These are phyloP conservation scores for Haematococcus lacustris DNA, from an alignment of 139 green algal species.

Conservation along the genomic window DNA sequence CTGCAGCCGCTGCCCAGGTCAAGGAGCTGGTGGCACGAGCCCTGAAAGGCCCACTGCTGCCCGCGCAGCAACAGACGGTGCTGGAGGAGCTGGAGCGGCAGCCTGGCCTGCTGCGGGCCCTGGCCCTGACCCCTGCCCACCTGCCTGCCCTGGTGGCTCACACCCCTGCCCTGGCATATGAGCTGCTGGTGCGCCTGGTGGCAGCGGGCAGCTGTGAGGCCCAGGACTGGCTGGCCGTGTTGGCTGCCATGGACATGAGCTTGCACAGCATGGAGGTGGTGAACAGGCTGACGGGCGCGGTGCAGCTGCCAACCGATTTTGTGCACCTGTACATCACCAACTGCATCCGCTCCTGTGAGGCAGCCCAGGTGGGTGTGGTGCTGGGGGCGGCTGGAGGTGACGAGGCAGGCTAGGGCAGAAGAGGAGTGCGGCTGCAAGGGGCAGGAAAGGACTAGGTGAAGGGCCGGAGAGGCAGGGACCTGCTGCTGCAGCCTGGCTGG, in stretches of 20 bases:
- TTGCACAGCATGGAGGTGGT: slow-evolving; percentile 89
- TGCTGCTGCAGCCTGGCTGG: no score
- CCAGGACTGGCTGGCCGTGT: slow-evolving; percentile 24
- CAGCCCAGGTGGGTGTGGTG: no score
- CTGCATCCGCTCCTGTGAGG: slow-evolving; percentile 72
- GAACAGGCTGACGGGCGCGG: slow-evolving; percentile 62
- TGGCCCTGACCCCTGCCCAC: slow-evolving; percentile 24
- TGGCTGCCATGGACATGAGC: slow-evolving; percentile 62
- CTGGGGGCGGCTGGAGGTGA: no score
- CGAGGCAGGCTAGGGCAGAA: no score
- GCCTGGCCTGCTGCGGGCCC: slow-evolving; percentile 27
- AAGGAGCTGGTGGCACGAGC: slow-evolving; percentile 46
- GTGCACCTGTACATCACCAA: slow-evolving; percentile 82
- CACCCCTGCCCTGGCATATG: slow-evolving; percentile 56
- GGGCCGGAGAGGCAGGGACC: no score
- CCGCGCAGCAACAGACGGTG: slow-evolving; percentile 48
- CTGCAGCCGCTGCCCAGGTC: no score
- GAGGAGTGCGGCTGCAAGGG: no score
- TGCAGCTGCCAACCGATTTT: slow-evolving; percentile 69
- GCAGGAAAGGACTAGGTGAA: no score
- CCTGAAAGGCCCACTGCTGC: slow-evolving; percentile 48
- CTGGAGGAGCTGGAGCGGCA: slow-evolving; percentile 41
- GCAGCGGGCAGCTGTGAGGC: neutral
- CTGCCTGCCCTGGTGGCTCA: slow-evolving; percentile 66
- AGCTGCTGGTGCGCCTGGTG: slow-evolving; percentile 26